phyloP scores from a whole-genome alignment of 176 grass and related monocot species.

The Oryza nivara region DNA sequence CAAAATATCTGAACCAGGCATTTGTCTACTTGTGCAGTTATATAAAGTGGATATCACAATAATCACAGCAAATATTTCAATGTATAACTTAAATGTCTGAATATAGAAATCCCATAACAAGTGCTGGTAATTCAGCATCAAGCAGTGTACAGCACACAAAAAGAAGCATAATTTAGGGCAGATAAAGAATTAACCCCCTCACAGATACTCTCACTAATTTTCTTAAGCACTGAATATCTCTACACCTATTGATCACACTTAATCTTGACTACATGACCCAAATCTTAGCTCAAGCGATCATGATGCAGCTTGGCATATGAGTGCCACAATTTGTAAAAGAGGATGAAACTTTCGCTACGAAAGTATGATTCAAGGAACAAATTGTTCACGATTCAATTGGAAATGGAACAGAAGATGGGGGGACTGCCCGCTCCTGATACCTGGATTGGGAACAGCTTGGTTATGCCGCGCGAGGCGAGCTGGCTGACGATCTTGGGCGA shows the following conservation, averaged over 20 bases:
- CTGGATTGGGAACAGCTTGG: slow-evolving; percentile 98
- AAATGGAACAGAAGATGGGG: neutral
- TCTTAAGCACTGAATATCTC: neutral
- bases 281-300: neutral
- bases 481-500: slow-evolving; percentile 67
- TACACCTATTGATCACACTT: neutral
- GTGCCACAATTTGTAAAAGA: neutral
- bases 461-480: slow-evolving; percentile 70
- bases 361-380: neutral
- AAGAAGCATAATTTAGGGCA: neutral
- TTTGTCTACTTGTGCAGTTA: neutral
- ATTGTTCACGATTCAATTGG: neutral
- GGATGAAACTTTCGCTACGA: neutral
- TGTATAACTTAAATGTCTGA: neutral
- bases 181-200: too few species aligned
- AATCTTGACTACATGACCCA: neutral
- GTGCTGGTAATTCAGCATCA: neutral
- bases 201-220: neutral
- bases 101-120: neutral
- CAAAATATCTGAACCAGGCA: neutral
- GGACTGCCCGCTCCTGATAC: slow-evolving; percentile 22
- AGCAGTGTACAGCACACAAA: too few species aligned
- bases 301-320: neutral
- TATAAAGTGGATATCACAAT: too few species aligned
- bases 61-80: too few species aligned